Conservation (phyloP, 306 rosid genomes). For the Luffa aegyptiaca region DNA sequence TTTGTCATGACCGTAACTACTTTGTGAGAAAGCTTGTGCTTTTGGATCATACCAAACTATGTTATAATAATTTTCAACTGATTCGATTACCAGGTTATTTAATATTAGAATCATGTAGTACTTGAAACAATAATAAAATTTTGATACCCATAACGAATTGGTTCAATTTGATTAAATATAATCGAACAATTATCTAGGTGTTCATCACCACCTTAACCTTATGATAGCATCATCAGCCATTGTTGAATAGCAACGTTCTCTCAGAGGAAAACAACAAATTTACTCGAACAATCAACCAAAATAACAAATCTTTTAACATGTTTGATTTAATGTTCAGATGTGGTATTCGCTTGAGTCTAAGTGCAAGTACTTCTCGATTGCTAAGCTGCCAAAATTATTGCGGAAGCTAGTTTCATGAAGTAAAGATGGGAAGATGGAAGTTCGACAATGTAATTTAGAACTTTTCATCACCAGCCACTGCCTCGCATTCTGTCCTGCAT, state of each 20-base stretch:
- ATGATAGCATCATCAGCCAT: neutral
- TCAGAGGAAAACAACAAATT: neutral
- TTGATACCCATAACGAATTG: neutral
- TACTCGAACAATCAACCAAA: neutral
- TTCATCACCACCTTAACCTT: neutral
- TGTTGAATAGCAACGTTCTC: neutral
- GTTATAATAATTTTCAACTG: neutral
- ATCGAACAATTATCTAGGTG: neutral
- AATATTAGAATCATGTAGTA: neutral
- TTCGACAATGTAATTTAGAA: neutral
- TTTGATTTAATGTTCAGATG: neutral
- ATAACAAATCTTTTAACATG: neutral
- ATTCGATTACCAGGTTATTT: neutral
- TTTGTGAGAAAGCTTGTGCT: neutral
- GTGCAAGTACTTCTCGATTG: neutral
- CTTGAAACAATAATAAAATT: neutral
- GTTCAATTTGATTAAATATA: neutral
- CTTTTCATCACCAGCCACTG: conserved; percentile 3
- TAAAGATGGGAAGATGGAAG: neutral
- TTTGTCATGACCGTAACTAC: neutral
- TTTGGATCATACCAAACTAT: neutral
- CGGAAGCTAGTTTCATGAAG: neutral
- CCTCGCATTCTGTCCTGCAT: conserved; percentile 24
- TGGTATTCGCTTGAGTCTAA: neutral
- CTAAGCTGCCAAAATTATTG: neutral